Conservation (phyloP, 1,284 basidiomycete species). For the Ustilago curta region DNA sequence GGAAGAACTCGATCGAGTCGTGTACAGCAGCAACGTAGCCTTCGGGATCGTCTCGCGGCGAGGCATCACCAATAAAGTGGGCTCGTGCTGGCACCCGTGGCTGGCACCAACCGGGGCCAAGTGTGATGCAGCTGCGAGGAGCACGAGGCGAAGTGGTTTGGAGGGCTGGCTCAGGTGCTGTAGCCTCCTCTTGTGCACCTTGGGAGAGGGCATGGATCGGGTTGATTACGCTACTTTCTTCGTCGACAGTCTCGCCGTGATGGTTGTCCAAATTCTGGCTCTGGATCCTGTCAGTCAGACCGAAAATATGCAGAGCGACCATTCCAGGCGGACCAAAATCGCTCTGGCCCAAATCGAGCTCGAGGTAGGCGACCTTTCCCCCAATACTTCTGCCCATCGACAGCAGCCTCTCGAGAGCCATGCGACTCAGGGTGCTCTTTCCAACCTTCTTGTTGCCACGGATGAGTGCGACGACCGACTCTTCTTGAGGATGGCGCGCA, state of each 20-base stretch:
- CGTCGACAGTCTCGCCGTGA: not conserved
- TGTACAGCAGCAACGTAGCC: conserved; percentile 80
- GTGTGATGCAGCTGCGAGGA: conserved; percentile 17
- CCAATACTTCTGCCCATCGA: conserved; percentile 71
- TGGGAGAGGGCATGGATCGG: not conserved
- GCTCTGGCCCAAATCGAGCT: conserved; percentile 92
- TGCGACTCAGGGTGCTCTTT: conserved; percentile 86
- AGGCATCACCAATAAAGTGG: conserved; percentile 84
- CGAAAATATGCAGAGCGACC: conserved; percentile 81
- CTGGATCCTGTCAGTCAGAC: conserved; percentile 4
- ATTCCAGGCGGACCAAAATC: conserved; percentile 90
- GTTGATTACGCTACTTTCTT: not conserved
- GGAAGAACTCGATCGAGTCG: conserved; percentile 77
- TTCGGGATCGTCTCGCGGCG: conserved; percentile 83
- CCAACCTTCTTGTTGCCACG: conserved; percentile 88
- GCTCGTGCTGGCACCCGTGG: conserved; percentile 78
- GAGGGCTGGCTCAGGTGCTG: not conserved
- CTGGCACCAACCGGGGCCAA: conserved; percentile 62
- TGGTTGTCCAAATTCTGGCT: not conserved
- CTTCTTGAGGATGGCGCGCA: conserved; percentile 36
- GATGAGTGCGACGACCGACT: conserved; percentile 73
- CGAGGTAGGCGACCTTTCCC: conserved; percentile 82
- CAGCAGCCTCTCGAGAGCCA: conserved; percentile 80
- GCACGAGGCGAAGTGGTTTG: not conserved
- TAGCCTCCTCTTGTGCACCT: not conserved